These are phyloP conservation scores for Echinosphaeria canescens DNA, from an alignment of 2,329 filamentous ascomycete genomes.

Conservation along the genomic window DNA sequence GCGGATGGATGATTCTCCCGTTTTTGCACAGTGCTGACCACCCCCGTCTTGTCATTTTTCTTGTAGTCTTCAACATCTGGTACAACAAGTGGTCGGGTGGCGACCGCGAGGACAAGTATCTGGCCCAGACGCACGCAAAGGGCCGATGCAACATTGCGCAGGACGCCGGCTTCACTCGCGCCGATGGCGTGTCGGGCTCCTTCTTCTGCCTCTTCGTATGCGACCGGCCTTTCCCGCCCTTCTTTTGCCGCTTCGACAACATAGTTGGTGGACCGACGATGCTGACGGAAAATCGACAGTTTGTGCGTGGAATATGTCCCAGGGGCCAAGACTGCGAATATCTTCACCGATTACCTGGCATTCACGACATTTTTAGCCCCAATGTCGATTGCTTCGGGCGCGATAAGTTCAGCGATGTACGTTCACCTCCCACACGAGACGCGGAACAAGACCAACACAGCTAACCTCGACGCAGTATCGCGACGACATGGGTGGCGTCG, in stretches of 20 bases:
- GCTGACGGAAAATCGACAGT: too few species aligned
- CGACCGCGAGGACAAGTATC: conserved; percentile 80
- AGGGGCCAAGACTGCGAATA: conserved; percentile 90
- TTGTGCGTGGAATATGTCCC: conserved; percentile 48
- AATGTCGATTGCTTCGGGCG: conserved; percentile 92
- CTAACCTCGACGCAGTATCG: conserved; percentile 33
- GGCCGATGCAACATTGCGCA: conserved; percentile 71
- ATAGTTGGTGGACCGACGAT: too few species aligned
- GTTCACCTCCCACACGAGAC: too few species aligned
- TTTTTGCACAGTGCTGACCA: conserved; percentile 92
- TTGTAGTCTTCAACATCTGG: conserved; percentile 98
- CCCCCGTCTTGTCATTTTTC: too few species aligned
- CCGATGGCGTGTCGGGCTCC: conserved; percentile 54
- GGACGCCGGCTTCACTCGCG: conserved; percentile 61
- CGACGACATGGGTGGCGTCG: conserved; percentile 96
- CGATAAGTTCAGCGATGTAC: conserved; percentile 83
- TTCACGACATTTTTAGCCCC: conserved; percentile 79
- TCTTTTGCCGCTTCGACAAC: conserved; percentile 39
- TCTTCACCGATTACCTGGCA: conserved; percentile 67
- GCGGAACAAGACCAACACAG: too few species aligned
- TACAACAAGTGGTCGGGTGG: conserved; percentile 98
- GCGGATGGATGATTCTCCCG: too few species aligned
- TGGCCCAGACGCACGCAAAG: conserved; percentile 62
- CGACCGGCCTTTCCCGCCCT: conserved; percentile 77
- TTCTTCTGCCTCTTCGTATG: conserved; percentile 94